Percentiles rank a stretch among this genome's conserved stretches.
phyloP scores from a whole-genome alignment of 345 rosid species.

The Cochlearia excelsa region DNA sequence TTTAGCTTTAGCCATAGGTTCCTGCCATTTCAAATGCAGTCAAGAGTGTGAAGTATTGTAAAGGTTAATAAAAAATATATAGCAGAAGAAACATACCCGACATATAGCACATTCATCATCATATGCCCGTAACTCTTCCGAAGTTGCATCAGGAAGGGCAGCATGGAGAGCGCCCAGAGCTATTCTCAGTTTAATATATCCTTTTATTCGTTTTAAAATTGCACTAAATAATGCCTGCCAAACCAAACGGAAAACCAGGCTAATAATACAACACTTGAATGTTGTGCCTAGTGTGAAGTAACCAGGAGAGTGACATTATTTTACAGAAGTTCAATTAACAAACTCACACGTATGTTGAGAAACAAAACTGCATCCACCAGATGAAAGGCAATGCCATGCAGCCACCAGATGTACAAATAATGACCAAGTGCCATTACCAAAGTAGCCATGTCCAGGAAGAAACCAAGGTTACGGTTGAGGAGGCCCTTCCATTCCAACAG shows the following conservation, averaged over 20 bases:
- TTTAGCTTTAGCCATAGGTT: slow-evolving; percentile 98
- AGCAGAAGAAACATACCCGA: slow-evolving; percentile 56
- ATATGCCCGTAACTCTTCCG: slow-evolving; percentile 76
- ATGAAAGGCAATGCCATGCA: slow-evolving; percentile 94
- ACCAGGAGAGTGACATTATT: neutral
- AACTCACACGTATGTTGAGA: slow-evolving; percentile 83
- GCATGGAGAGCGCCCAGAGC: slow-evolving; percentile 94
- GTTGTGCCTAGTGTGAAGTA: slow-evolving; percentile 10
- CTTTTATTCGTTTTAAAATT: slow-evolving; percentile 81
- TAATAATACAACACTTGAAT: slow-evolving; percentile 15
- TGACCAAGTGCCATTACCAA: slow-evolving; percentile 91
- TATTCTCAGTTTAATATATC: slow-evolving; percentile 75
- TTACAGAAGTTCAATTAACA: slow-evolving; percentile 18
- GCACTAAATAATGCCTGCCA: slow-evolving; percentile 91
- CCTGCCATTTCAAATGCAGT: slow-evolving; percentile 53
- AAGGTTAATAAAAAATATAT: slow-evolving; percentile 21
- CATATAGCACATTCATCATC: slow-evolving; percentile 99
- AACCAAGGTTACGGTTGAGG: slow-evolving; percentile 88
- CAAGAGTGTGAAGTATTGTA: slow-evolving; percentile 25
- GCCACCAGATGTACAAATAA: slow-evolving; percentile 91
- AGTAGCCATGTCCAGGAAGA: slow-evolving; percentile 88
- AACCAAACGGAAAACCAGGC: slow-evolving; percentile 24
- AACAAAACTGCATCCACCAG: slow-evolving; percentile 86
- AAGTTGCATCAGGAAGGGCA: slow-evolving; percentile 97
- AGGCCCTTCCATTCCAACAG: slow-evolving; percentile 90